A percentile compares a stretch with the other conserved stretches of the same genome.
These are phyloP conservation scores for Penicillium expansum DNA, from an alignment of 2,329 filamentous ascomycete genomes.

Conservation along the genomic window DNA sequence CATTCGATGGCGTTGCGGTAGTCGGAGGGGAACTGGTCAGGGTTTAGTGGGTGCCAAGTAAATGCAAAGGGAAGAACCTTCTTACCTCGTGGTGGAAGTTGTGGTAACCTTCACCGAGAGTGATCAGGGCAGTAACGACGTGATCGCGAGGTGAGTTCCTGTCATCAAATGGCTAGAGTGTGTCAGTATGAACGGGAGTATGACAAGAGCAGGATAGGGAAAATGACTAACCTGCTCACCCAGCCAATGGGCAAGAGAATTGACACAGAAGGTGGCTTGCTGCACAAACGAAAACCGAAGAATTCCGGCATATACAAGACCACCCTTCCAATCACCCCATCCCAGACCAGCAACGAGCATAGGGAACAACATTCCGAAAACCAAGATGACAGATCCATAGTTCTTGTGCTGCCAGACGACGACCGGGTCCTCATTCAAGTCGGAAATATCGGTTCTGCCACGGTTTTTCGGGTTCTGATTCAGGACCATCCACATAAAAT, in stretches of 20 bases:
- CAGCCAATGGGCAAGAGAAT: conserved; percentile 82
- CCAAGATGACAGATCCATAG: conserved; percentile 71
- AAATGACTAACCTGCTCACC: conserved; percentile 60
- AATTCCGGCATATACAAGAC: conserved; percentile 77
- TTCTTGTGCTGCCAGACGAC: conserved; percentile 82
- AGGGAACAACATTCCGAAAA: conserved; percentile 72
- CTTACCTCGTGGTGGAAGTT: conserved; percentile 77
- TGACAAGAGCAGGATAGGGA: background rate
- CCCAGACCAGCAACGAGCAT: conserved; percentile 67
- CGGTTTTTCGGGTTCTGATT: conserved; percentile 75
- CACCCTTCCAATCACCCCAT: conserved; percentile 75
- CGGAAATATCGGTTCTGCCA: conserved; percentile 78
- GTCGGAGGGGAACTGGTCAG: conserved; percentile 67
- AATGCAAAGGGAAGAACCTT: background rate
- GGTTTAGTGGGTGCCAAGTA: background rate
- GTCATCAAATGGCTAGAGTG: conserved; percentile 67
- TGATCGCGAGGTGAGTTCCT: conserved; percentile 82
- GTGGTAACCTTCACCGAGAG: conserved; percentile 81
- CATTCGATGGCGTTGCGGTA: conserved; percentile 85
- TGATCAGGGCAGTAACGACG: conserved; percentile 75
- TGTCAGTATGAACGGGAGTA: background rate
- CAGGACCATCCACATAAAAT: conserved; percentile 83
- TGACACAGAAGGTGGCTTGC: conserved; percentile 87
- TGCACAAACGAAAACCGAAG: conserved; percentile 80
- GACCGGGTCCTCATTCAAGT: conserved; percentile 76